Percentiles rank a stretch among this genome's conserved stretches.
phyloP scores from a whole-genome alignment of 2,329 filamentous ascomycete species.

The Didymella segeticola region DNA sequence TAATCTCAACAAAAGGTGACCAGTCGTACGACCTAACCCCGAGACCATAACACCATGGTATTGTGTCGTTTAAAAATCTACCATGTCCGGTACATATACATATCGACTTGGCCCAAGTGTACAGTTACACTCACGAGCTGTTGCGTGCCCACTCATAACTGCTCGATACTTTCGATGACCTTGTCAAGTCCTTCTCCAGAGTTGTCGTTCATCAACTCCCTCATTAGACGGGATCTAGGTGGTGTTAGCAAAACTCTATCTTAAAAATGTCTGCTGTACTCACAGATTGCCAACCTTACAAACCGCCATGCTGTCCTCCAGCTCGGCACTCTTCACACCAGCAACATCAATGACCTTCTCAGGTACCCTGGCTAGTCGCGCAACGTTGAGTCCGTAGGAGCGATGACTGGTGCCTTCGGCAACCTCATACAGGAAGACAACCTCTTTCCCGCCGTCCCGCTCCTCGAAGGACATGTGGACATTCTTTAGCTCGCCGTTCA shows the following conservation, averaged over 20 bases:
- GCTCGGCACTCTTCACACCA: constrained; percentile 75
- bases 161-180: constrained; percentile 53
- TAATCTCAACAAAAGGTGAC: neutral
- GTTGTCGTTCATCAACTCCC: constrained; percentile 31
- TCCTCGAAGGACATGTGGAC: constrained; percentile 88
- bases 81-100: neutral
- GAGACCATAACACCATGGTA: neutral
- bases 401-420: constrained; percentile 90
- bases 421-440: constrained; percentile 95
- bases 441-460: constrained; percentile 66
- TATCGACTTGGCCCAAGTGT: too few relatives aligned
- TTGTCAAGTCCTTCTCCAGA: constrained; percentile 45
- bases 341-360: constrained; percentile 79
- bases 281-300: constrained; percentile 44
- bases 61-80: neutral
- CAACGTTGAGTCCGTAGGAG: constrained; percentile 94
- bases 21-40: neutral
- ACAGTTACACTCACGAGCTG: too few relatives aligned
- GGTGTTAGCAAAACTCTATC: constrained; percentile 23
- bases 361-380: constrained; percentile 82
- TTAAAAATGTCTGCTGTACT: constrained; percentile 16
- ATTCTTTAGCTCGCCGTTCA: constrained; percentile 72
- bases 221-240: constrained; percentile 32
- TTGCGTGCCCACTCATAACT: constrained; percentile 40
- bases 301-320: constrained; percentile 69